phyloP scores from a whole-genome alignment of 2,329 filamentous ascomycete genomes.

The Fusarium armeniacum region DNA sequence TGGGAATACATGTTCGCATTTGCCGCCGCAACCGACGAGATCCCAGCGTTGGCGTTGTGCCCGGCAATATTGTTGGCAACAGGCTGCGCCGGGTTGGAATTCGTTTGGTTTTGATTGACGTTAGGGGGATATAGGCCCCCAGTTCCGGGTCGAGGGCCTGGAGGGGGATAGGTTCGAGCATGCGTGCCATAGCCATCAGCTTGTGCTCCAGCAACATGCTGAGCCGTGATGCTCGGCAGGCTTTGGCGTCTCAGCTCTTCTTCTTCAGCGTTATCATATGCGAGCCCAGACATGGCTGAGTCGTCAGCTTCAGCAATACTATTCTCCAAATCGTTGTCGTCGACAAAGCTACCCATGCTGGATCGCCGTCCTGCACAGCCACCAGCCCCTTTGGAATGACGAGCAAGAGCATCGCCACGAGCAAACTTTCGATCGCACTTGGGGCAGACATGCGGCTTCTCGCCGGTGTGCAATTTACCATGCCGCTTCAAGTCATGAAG shows the following conservation, averaged over 20 bases:
- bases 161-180: conserved; percentile 83
- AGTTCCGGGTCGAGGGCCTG: conserved; percentile 66
- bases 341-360: conserved; percentile 85
- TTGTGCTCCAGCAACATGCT: conserved; percentile 71
- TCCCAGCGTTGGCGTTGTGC: conserved; percentile 65
- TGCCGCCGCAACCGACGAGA: conserved; percentile 63
- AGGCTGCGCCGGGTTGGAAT: conserved; percentile 68
- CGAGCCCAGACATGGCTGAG: conserved; percentile 68
- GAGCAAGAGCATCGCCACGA: conserved; percentile 91
- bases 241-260: conserved; percentile 75
- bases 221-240: conserved; percentile 80
- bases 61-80: conserved; percentile 59
- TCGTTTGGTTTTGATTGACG: conserved; percentile 68
- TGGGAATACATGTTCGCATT: conserved; percentile 77
- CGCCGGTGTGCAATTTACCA: conserved; percentile 95
- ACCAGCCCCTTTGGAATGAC: conserved; percentile 95
- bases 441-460: conserved; percentile 93
- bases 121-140: conserved; percentile 74
- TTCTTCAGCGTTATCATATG: conserved; percentile 71
- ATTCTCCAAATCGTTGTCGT: conserved; percentile 78
- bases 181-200: conserved; percentile 69
- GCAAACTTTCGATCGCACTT: conserved; percentile 97
- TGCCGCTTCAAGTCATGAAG: conserved; percentile 96
- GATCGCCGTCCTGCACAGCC: conserved; percentile 93
- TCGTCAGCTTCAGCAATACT: conserved; percentile 67